Evolutionary conservation across 129 eudicot genomes (phyloP).

Genomic region (Heracleum sosnowskyi): DNA sequence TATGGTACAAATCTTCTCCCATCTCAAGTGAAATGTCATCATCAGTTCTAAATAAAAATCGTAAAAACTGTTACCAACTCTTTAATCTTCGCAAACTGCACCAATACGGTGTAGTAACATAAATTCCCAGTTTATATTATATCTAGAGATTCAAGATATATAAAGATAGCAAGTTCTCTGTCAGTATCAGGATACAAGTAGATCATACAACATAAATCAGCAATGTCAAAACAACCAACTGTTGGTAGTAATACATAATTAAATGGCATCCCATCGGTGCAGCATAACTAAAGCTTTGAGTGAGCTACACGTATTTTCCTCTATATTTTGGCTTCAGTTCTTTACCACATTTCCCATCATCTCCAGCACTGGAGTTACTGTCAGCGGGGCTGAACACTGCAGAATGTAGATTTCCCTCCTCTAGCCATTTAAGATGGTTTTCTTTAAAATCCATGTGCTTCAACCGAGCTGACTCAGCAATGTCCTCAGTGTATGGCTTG

Average conservation of each 20-base stretch:
- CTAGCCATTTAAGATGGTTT: slow-evolving; percentile 90
- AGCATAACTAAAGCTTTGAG: not conserved
- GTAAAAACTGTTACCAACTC: too few species aligned
- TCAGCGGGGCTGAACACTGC: slow-evolving; percentile 73
- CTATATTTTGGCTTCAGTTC: slow-evolving; percentile 80
- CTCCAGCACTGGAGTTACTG: slow-evolving; percentile 17
- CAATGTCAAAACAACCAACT: not conserved
- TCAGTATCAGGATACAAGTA: not conserved
- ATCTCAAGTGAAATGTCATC: too few species aligned
- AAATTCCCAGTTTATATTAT: not conserved
- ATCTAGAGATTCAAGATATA: not conserved
- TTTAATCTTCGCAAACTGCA: not conserved
- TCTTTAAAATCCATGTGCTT: slow-evolving; percentile 75
- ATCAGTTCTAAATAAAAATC: too few species aligned
- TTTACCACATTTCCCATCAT: slow-evolving; percentile 37
- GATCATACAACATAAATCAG: not conserved
- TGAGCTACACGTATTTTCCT: slow-evolving; percentile 66
- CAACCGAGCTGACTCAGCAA: slow-evolving; percentile 61
- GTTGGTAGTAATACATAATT: not conserved
- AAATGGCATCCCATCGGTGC: not conserved
- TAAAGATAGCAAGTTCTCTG: not conserved
- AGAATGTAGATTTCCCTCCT: slow-evolving; percentile 89
- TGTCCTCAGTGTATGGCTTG: slow-evolving; percentile 58
- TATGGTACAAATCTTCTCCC: too few species aligned
- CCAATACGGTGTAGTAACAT: not conserved